Evolutionary conservation across 768 basidiomycete genomes (phyloP), one percentile per base, ranked within the genome.

Genomic region (Hygrocybe punicea): DNA sequence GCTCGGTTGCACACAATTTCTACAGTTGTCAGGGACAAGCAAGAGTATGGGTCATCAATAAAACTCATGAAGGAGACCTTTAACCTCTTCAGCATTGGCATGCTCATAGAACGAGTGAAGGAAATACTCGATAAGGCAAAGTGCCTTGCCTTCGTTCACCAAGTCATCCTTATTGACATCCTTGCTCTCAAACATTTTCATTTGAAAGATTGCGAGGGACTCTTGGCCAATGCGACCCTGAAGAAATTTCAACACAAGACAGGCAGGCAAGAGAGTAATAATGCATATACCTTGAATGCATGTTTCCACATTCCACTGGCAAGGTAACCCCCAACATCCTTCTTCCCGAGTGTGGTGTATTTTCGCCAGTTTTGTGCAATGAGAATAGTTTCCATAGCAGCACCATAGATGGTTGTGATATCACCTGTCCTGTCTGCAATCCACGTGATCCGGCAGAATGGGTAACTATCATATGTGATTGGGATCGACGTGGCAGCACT

Each of bases 251-350:
- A 42, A n/a, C 53, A 55, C 46, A 48, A 35, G 0, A 46, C 23
- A 25, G 14, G 42, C 60, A 44, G 25, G 56, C 63, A 1, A 8
- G 24, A 17, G 60, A 65, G 0, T 8, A 29, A 29, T 8, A 29
- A 29, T 29, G 29, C 8, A 8, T 29, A 29, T 29, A 29, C 29
- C 29, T 29, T 29, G 29, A 29, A 29, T 29, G 50, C 61, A 58
- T 42, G 60, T 21, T 65, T 65, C 29, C 49, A 51, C 8, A 57
- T 44, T 13, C 62, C 62, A 19, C 51, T 58, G 0, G 54, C 29
- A 51, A 63, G 29, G 51, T 62, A 62, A 29, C 58, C 62, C n/a
- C 49, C 51, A 16, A 33, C 6, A 3, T 50, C 51, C 16, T 56
- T 46, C 16, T 17, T 51, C 17, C 55, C 52, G 5, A 35, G 19